phyloP scores from a whole-genome alignment of 2,329 filamentous ascomycete species.

The Colletotrichum musicola region DNA sequence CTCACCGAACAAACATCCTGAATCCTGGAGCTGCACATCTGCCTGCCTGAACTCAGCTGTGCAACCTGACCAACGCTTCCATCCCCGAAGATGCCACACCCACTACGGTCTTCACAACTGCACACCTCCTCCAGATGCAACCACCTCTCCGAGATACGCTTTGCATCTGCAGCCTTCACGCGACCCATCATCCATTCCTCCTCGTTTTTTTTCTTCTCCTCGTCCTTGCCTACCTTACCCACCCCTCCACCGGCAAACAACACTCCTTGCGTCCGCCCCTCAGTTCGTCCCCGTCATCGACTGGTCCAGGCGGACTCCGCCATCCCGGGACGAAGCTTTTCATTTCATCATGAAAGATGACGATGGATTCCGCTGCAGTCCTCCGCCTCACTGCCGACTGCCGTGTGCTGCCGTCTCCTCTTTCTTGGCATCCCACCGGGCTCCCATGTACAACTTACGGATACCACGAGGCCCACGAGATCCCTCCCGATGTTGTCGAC shows the following conservation, averaged over 20 bases:
- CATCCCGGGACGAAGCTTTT: constrained; percentile 22
- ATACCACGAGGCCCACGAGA: not conserved
- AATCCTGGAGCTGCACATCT: not conserved
- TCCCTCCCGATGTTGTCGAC: constrained; percentile 8
- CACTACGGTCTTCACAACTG: no score
- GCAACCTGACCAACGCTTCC: not conserved
- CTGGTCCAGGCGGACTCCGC: constrained; percentile 12
- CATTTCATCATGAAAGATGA: constrained; percentile 10
- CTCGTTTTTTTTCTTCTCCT: not conserved
- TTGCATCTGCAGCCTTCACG: constrained; percentile 29
- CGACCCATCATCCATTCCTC: constrained; percentile 25
- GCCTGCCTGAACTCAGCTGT: not conserved
- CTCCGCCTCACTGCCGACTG: not conserved
- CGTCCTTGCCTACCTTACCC: not conserved
- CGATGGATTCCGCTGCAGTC: constrained; percentile 4
- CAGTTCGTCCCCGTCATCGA: constrained; percentile 15
- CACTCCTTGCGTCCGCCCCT: not conserved
- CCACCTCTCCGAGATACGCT: constrained; percentile 24
- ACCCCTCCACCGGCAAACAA: no score
- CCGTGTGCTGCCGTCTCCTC: constrained; percentile 15
- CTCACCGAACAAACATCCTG: no score
- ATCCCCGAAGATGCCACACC: not conserved
- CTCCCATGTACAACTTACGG: constrained; percentile 1
- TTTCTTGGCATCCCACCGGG: constrained; percentile 14
- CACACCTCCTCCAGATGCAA: not conserved